A percentile compares a stretch with the other conserved stretches of the same genome.
Evolutionary conservation across 768 basidiomycete species (phyloP).

Genomic region (Mycena sanguinolenta): DNA sequence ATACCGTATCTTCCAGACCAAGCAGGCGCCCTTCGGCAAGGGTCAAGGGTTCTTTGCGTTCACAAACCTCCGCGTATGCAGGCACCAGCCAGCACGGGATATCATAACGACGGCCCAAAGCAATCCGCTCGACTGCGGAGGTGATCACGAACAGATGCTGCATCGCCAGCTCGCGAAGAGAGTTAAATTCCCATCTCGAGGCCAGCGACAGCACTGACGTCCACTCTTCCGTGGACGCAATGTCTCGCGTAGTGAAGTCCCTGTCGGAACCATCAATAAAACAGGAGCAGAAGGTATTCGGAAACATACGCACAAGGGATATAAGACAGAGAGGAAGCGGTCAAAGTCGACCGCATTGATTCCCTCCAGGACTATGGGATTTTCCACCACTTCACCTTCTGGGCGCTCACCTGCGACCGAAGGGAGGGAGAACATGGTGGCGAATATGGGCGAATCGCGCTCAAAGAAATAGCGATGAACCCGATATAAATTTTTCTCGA

Average conservation of each 20-base stretch:
- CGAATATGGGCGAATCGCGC: slow-evolving; percentile 50
- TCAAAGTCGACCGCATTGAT: slow-evolving; percentile 60
- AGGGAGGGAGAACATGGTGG: slow-evolving; percentile 40
- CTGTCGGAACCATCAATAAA: neutral
- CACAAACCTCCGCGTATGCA: slow-evolving; percentile 46
- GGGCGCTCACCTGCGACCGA: slow-evolving; percentile 29
- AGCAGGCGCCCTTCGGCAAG: slow-evolving; percentile 35
- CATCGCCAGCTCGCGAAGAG: slow-evolving; percentile 44
- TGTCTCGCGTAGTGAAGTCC: slow-evolving; percentile 29
- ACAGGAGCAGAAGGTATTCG: neutral
- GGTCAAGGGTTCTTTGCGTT: slow-evolving; percentile 37
- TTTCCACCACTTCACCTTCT: slow-evolving; percentile 48
- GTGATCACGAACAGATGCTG: slow-evolving; percentile 30
- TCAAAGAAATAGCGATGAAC: slow-evolving; percentile 55
- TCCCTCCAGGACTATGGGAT: slow-evolving; percentile 57
- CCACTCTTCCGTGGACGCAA: slow-evolving; percentile 43
- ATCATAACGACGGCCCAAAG: slow-evolving; percentile 40
- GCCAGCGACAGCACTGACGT: slow-evolving; percentile 46
- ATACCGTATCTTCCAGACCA: slow-evolving; percentile 32
- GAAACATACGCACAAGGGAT: slow-evolving; percentile 57
- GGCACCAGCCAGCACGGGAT: slow-evolving; percentile 45
- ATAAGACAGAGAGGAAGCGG: slow-evolving; percentile 65
- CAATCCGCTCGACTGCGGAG: slow-evolving; percentile 41
- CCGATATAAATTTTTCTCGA: slow-evolving; percentile 47
- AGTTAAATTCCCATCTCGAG: slow-evolving; percentile 44